These are phyloP conservation scores for Kodamaea kakaduensis DNA, from an alignment of 805 yeast genomes.

Conservation along the genomic window DNA sequence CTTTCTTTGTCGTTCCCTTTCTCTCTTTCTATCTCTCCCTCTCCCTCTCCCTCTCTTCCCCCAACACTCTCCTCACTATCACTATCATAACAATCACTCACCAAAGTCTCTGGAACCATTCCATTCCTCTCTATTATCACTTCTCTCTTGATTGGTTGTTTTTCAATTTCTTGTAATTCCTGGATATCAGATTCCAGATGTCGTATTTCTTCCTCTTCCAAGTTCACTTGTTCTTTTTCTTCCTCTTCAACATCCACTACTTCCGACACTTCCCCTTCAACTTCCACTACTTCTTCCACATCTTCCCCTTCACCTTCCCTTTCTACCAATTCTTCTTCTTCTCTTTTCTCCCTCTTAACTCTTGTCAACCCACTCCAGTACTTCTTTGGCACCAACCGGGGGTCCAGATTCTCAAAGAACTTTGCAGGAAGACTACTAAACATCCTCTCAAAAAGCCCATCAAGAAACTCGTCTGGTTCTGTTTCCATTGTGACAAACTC, in stretches of 20 bases:
- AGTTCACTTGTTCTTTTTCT: too few relatives aligned
- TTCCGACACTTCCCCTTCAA: too few relatives aligned
- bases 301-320: too few relatives aligned
- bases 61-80: neutral
- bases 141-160: neutral
- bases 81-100: slow-evolving; percentile 1
- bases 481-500: slow-evolving; percentile 4
- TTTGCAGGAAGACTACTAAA: neutral
- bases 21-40: neutral
- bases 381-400: slow-evolving; percentile 5
- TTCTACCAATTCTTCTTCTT: too few relatives aligned
- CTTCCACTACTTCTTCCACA: too few relatives aligned
- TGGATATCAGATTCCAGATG: neutral
- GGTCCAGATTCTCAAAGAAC: slow-evolving; percentile 2
- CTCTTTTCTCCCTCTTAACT: neutral
- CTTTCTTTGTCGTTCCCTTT: too few relatives aligned
- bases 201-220: too few relatives aligned
- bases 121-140: slow-evolving; percentile 1
- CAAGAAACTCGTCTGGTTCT: slow-evolving; percentile 1
- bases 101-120: slow-evolving; percentile 2
- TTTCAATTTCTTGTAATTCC: too few relatives aligned
- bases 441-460: slow-evolving; percentile 6
- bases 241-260: too few relatives aligned
- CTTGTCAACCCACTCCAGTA: slow-evolving; percentile 3
- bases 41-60: neutral